Base-by-base conservation (phyloP, 257 asterid species). In the Petunia axillaris region DNA sequence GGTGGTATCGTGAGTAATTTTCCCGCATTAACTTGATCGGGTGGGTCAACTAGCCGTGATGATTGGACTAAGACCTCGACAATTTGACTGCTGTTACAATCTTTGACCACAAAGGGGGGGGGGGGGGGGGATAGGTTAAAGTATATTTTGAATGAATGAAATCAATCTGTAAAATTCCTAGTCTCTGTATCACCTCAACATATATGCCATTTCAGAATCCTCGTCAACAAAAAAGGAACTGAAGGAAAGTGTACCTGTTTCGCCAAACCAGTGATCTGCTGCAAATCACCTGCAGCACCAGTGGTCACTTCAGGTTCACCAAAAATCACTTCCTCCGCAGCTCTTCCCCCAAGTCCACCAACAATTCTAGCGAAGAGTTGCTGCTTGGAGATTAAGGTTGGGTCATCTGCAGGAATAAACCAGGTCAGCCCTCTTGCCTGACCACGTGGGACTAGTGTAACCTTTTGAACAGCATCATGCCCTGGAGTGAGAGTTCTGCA, bases 261-360 rank as follows among this genome's bases (percentile, higher is more conserved):
- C 52, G 99, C 99, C 86, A 96, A 79, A 81, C 98, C 84, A 80
- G 98, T 94, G 81, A 94, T 94, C 95, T 94, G 99, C 75, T 96
- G 98, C 78, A 96, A 85, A 88, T 96, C 99, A 86, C 98, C 97
- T 53, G 87, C 97, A 55, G 99, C 98, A 79, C 98, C 98, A 3
- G 99, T 94, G 41, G 99, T 96, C 80, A 96, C 95, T 91, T 96
- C 98, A 4, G 98, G 88, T 87, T 90, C 98, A n/a, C 99, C 99
- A 82, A 96, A 96, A 81, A 96, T 93, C 83, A 96, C 82, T 88
- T 91, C 98, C 87, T 96, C 99, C 1, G 99, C 97, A 84, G 99
- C 99, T 87, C 99, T 88, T 85, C 98, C 99, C 79, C 98, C 99
- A 10, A 96, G 98, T 64, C 98, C 99, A 57, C 98, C 99, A 73